A percentile compares a stretch with the other conserved stretches of the same genome.
These are phyloP conservation scores for Globisporangium irregulare DNA, from an alignment of 352 stramenopile genomes.

Conservation along the genomic window DNA sequence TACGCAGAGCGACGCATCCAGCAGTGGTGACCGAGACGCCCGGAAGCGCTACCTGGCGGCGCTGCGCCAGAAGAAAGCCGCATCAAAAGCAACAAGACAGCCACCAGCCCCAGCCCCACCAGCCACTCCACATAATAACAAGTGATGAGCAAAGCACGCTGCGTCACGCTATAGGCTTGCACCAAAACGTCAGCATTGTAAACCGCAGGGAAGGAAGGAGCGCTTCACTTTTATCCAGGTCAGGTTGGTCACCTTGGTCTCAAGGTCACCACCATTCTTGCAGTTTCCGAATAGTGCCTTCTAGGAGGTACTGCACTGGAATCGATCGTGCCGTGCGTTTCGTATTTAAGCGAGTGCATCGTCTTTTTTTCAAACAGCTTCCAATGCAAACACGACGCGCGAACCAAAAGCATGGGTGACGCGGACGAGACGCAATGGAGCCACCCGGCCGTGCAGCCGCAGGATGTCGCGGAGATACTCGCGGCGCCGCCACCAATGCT, in stretches of 20 bases:
- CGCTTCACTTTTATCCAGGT: too few relatives aligned
- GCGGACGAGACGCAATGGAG: slow-evolving; percentile 8
- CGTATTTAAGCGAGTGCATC: background rate
- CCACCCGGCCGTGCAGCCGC: slow-evolving; percentile 12
- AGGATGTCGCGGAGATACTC: slow-evolving; percentile 1
- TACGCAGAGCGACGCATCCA: background rate
- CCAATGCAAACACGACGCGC: background rate
- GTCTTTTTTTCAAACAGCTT: background rate
- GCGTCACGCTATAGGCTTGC: background rate
- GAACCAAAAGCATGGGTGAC: background rate
- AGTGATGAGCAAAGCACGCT: background rate
- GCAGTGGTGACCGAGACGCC: background rate
- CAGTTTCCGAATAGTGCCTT: background rate
- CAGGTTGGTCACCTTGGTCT: too few relatives aligned
- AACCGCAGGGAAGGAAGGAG: too few relatives aligned
- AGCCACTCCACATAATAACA: background rate
- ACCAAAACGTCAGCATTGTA: too few relatives aligned
- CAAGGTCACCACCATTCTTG: too few relatives aligned
- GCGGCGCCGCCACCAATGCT: background rate
- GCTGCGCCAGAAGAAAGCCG: slow-evolving; percentile 1
- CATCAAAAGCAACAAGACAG: background rate
- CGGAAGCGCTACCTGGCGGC: slow-evolving; percentile 3
- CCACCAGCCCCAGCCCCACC: background rate
- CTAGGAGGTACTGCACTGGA: background rate
- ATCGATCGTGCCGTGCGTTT: background rate